Percentiles rank a stretch among this genome's conserved stretches.
Conservation (phyloP, 2,329 filamentous ascomycete species). For the Talaromyces sp. region DNA sequence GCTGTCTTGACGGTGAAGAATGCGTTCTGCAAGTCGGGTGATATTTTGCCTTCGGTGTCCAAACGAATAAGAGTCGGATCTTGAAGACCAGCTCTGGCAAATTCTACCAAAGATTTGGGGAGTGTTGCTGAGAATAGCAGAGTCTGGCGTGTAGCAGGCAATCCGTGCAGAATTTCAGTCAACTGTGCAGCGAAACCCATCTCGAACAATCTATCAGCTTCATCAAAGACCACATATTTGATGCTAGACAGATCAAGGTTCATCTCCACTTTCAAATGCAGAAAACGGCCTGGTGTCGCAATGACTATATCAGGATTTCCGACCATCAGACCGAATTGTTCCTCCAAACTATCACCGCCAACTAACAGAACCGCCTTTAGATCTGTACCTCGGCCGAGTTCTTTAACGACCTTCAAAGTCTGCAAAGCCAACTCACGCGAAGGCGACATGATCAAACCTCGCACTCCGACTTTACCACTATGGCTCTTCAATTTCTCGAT, state of each 20-base stretch:
- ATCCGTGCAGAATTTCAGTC: slow-evolving; percentile 83
- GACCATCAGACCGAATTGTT: slow-evolving; percentile 90
- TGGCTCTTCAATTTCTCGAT: slow-evolving; percentile 88
- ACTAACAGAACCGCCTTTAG: slow-evolving; percentile 86
- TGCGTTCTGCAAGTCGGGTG: slow-evolving; percentile 88
- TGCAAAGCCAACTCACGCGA: slow-evolving; percentile 92
- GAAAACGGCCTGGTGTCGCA: slow-evolving; percentile 90
- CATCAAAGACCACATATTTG: slow-evolving; percentile 93
- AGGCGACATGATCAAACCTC: slow-evolving; percentile 84
- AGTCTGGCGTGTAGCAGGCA: slow-evolving; percentile 82
- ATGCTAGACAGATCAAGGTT: slow-evolving; percentile 83
- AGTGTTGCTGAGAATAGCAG: slow-evolving; percentile 93
- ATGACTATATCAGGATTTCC: slow-evolving; percentile 96
- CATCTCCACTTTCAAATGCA: slow-evolving; percentile 98
- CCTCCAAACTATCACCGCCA: slow-evolving; percentile 91
- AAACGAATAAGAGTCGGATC: slow-evolving; percentile 86
- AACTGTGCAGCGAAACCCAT: slow-evolving; percentile 97
- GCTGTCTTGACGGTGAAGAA: slow-evolving; percentile 91
- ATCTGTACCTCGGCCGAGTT: slow-evolving; percentile 85
- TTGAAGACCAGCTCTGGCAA: slow-evolving; percentile 86
- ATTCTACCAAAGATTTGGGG: slow-evolving; percentile 91
- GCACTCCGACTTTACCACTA: slow-evolving; percentile 77
- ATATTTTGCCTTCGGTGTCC: slow-evolving; percentile 93
- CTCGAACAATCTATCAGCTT: slow-evolving; percentile 94
- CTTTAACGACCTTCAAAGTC: slow-evolving; percentile 93